Evolutionary conservation across 345 rosid species (phyloP).

Genomic region (Iberis pinnata): DNA sequence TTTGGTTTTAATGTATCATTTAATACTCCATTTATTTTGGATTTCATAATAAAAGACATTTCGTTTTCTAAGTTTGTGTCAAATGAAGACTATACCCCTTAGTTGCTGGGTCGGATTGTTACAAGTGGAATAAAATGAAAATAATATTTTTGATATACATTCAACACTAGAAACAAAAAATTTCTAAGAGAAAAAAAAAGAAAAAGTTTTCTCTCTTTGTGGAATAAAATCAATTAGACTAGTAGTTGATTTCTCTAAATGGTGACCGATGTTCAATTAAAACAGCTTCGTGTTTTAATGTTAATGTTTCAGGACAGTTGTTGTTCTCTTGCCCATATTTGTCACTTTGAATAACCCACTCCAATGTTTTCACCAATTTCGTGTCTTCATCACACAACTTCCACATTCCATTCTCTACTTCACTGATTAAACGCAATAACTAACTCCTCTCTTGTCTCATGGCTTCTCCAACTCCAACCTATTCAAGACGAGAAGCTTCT

Average conservation of each 20-base stretch:
- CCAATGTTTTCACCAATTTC: constrained; percentile 43
- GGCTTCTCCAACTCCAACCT: constrained; percentile 57
- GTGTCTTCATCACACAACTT: constrained; percentile 52
- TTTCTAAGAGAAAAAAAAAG: too few species aligned
- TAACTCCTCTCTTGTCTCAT: constrained; percentile 45
- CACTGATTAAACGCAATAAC: constrained; percentile 35
- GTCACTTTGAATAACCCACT: constrained; percentile 13
- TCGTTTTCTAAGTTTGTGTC: too few species aligned
- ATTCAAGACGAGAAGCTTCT: constrained; percentile 84
- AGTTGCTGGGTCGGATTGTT: too few species aligned
- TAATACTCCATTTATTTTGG: too few species aligned
- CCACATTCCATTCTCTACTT: constrained; percentile 37
- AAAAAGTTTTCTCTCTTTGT: too few species aligned
- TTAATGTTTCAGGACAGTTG: constrained; percentile 29
- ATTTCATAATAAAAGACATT: too few species aligned
- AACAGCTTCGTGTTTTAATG: constrained; percentile 36
- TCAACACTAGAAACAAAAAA: too few species aligned
- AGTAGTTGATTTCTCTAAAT: constrained; percentile 62
- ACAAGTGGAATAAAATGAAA: too few species aligned
- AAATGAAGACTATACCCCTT: too few species aligned
- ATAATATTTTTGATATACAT: too few species aligned
- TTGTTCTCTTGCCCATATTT: constrained; percentile 38
- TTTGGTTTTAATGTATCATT: too few species aligned
- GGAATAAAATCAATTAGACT: constrained; percentile 22
- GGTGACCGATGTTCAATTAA: constrained; percentile 60